Percentiles rank a stretch among this genome's conserved stretches.
These are phyloP conservation scores for Tetrahymena thermophila DNA, from an alignment of 73 alveolate species.

Conservation along the genomic window DNA sequence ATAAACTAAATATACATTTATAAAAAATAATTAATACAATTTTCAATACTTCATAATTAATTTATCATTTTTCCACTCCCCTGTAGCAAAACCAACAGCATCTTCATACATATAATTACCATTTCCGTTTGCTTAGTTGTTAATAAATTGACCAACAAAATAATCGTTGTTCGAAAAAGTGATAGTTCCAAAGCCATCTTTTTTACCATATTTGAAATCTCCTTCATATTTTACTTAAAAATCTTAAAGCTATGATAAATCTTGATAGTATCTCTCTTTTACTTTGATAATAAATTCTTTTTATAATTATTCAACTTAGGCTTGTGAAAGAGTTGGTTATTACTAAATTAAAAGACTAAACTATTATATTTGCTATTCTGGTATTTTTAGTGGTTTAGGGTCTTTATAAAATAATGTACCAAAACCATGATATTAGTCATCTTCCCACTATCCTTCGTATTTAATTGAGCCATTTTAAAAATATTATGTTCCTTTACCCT, in stretches of 20 bases:
- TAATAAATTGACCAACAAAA: neutral
- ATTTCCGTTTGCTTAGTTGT: neutral
- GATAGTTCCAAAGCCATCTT: neutral
- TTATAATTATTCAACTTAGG: neutral
- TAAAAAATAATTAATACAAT: neutral
- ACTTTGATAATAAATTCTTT: neutral
- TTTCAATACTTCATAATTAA: neutral
- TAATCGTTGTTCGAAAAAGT: neutral
- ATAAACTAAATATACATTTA: neutral
- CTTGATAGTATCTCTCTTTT: neutral
- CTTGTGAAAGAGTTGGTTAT: neutral
- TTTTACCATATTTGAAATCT: neutral
- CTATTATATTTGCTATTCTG: neutral
- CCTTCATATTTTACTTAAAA: neutral
- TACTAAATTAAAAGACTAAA: neutral
- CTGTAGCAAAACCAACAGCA: neutral
- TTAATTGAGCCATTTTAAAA: neutral
- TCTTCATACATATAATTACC: neutral
- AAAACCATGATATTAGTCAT: conserved; percentile 23
- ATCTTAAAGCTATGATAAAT: neutral
- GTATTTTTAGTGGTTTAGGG: neutral
- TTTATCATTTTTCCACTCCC: neutral
- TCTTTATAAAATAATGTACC: conserved; percentile 12
- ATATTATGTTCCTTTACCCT: conserved; percentile 22
- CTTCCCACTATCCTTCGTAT: conserved; percentile 31